Evolutionary conservation across 805 yeast species (phyloP).

Genomic region (Pichia pseudocactophila): DNA sequence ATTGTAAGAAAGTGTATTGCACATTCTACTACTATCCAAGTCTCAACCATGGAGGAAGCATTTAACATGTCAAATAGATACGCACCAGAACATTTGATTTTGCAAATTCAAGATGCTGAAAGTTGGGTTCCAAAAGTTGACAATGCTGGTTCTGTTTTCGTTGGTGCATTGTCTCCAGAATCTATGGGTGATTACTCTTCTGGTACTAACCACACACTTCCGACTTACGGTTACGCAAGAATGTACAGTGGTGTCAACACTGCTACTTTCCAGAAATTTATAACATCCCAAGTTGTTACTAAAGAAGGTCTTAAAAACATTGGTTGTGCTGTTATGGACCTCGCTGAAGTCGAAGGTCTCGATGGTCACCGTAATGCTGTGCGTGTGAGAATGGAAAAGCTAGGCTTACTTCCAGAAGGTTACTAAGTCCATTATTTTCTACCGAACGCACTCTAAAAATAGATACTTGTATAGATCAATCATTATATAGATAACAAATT

Average conservation of each 20-base stretch:
- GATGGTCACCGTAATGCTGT: slow-evolving; percentile 98
- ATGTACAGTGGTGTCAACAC: slow-evolving; percentile 97
- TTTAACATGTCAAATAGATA: slow-evolving; percentile 79
- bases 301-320: slow-evolving; percentile 77
- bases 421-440: slow-evolving; percentile 2
- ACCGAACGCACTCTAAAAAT: background rate
- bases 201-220: slow-evolving; percentile 97
- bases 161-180: slow-evolving; percentile 94
- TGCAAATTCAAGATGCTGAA: slow-evolving; percentile 78
- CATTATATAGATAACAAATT: too few species aligned
- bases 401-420: slow-evolving; percentile 36
- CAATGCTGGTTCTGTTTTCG: slow-evolving; percentile 94
- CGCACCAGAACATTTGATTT: slow-evolving; percentile 96
- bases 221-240: slow-evolving; percentile 97
- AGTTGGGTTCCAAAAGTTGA: slow-evolving; percentile 63
- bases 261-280: slow-evolving; percentile 87
- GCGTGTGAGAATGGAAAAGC: slow-evolving; percentile 81
- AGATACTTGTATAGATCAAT: background rate
- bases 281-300: slow-evolving; percentile 87
- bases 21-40: slow-evolving; percentile 77
- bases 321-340: slow-evolving; percentile 93
- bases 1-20: slow-evolving; percentile 87
- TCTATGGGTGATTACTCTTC: slow-evolving; percentile 97
- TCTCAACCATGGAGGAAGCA: slow-evolving; percentile 67
- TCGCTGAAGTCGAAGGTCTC: slow-evolving; percentile 93